Conservation (phyloP, 441 rosid genomes). For the Brassica balearica region DNA sequence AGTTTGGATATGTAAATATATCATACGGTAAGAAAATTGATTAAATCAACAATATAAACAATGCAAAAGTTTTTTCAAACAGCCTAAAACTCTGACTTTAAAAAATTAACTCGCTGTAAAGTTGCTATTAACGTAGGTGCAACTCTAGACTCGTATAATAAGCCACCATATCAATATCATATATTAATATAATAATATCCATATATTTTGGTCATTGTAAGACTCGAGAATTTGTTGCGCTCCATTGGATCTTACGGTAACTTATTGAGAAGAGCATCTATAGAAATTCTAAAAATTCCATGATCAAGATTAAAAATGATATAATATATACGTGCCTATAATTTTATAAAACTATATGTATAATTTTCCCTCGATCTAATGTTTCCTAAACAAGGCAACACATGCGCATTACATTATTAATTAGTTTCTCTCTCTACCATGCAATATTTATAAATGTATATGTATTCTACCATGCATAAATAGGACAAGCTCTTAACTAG, state of each 20-base stretch:
- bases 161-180: slow-evolving; percentile 28
- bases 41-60: not conserved
- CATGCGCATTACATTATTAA: slow-evolving; percentile 22
- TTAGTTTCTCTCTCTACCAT: slow-evolving; percentile 8
- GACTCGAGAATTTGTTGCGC: slow-evolving; percentile 21
- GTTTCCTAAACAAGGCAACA: slow-evolving; percentile 36
- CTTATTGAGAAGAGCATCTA: slow-evolving; percentile 32
- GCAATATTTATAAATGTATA: slow-evolving; percentile 12
- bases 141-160: slow-evolving; percentile 21
- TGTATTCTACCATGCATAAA: slow-evolving; percentile 19
- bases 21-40: not conserved
- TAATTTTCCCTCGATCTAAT: slow-evolving; percentile 8
- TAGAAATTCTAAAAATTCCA: not conserved
- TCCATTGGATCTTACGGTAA: slow-evolving; percentile 30
- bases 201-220: slow-evolving; percentile 28
- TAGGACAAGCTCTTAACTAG: slow-evolving; percentile 13
- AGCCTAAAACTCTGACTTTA: not conserved
- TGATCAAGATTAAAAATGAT: slow-evolving; percentile 14
- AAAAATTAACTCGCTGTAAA: slow-evolving; percentile 23
- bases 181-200: slow-evolving; percentile 11
- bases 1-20: not conserved
- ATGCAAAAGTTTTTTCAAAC: not conserved
- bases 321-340: slow-evolving; percentile 1
- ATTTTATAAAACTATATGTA: not conserved
- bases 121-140: slow-evolving; percentile 26